Evolutionary conservation across 192 early-diverging fungal genomes (phyloP).

Genomic region (Coemansia interrupta): DNA sequence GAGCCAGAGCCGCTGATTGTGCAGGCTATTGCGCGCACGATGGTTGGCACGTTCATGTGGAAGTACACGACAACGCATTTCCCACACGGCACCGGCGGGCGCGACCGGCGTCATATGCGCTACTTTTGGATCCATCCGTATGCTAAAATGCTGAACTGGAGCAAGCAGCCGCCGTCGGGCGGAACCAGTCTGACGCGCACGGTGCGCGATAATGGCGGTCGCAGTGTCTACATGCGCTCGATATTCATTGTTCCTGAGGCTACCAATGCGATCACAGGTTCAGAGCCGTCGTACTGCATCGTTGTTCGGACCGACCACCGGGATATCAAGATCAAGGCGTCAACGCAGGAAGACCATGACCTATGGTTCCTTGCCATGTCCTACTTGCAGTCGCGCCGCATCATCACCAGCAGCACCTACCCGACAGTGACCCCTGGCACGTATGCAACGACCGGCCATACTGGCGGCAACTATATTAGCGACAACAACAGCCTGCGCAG

Average conservation of each 20-base stretch:
- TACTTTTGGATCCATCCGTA: conserved; percentile 84
- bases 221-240: conserved; percentile 63
- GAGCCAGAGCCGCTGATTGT: conserved; percentile 65
- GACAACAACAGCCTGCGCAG: conserved; percentile 40
- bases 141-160: conserved; percentile 75
- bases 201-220: conserved; percentile 33
- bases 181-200: conserved; percentile 28
- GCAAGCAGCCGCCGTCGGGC: conserved; percentile 56
- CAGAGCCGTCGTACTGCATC: conserved; percentile 58
- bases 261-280: conserved; percentile 12
- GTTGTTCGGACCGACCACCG: conserved; percentile 65
- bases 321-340: conserved; percentile 71
- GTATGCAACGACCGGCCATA: not conserved
- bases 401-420: conserved; percentile 51
- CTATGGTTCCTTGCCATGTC: conserved; percentile 65
- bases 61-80: conserved; percentile 65
- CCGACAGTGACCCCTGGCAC: conserved; percentile 19
- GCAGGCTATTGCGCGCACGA: conserved; percentile 67
- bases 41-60: conserved; percentile 73
- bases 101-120: conserved; percentile 63
- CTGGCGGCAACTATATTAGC: conserved; percentile 15
- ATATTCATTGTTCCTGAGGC: conserved; percentile 56
- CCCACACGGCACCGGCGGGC: conserved; percentile 41
- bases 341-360: conserved; percentile 63
- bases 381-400: conserved; percentile 50